Conservation (phyloP, 2,329 filamentous ascomycete genomes). For the Neofusicoccum sp. region DNA sequence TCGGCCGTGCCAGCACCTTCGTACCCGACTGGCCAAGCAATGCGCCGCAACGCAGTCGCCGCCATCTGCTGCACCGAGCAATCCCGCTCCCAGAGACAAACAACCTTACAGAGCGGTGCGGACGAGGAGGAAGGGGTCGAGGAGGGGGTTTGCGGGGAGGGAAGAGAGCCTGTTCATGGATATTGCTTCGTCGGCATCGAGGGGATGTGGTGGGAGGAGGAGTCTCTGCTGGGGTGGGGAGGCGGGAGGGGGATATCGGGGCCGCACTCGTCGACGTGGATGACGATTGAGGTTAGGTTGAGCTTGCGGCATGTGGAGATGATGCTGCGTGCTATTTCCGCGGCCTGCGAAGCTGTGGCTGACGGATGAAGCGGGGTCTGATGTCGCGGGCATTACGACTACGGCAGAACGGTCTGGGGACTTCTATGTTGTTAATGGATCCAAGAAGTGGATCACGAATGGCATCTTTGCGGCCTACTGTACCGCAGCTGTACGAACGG, state of each 20-base stretch:
- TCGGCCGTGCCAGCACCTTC: constrained; percentile 87
- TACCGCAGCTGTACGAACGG: constrained; percentile 36
- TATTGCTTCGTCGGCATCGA: constrained; percentile 41
- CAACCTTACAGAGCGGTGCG: constrained; percentile 56
- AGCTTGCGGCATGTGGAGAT: constrained; percentile 54
- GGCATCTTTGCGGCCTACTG: constrained; percentile 39
- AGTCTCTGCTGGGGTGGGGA: constrained; percentile 48
- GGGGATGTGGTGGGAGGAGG: constrained; percentile 48
- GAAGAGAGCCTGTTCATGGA: constrained; percentile 49
- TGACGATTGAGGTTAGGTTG: constrained; percentile 55
- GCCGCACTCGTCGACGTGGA: constrained; percentile 54
- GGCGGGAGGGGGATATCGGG: constrained; percentile 60
- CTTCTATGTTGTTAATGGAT: constrained; percentile 43
- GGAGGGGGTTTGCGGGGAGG: constrained; percentile 51
- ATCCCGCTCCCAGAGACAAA: constrained; percentile 83
- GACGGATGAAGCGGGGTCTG: constrained; percentile 25
- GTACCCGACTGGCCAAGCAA: constrained; percentile 63
- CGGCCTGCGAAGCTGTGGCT: neutral
- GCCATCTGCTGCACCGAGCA: constrained; percentile 77
- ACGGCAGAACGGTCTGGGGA: constrained; percentile 32
- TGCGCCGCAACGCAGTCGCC: constrained; percentile 67
- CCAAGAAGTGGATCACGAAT: constrained; percentile 44
- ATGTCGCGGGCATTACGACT: constrained; percentile 32
- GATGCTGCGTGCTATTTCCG: constrained; percentile 58
- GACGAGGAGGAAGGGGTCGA: constrained; percentile 54